Percentiles rank a stretch among this genome's conserved stretches.
Conservation (phyloP, 2,329 filamentous ascomycete species). For the Diaporthe ampelina region DNA sequence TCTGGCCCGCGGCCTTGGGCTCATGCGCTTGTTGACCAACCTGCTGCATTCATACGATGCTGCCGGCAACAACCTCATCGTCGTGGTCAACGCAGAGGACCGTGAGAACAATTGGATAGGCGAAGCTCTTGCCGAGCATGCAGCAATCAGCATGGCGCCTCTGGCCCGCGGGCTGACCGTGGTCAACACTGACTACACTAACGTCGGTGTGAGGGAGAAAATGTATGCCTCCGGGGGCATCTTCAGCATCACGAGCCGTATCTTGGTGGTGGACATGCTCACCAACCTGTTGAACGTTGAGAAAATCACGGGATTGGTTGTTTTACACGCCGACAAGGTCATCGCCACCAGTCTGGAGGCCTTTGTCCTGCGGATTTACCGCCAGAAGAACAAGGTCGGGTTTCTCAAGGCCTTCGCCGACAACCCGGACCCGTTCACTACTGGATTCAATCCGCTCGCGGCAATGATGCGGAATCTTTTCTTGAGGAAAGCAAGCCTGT, state of each 20-base stretch:
- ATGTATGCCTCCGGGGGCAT: constrained; percentile 92
- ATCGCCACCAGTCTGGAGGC: constrained; percentile 91
- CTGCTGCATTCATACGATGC: constrained; percentile 97
- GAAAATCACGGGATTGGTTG: constrained; percentile 87
- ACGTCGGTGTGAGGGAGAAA: constrained; percentile 87
- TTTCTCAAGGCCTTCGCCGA: constrained; percentile 98
- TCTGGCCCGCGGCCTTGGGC: constrained; percentile 90
- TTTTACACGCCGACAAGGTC: constrained; percentile 90
- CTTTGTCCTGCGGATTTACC: constrained; percentile 93
- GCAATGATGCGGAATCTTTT: constrained; percentile 96
- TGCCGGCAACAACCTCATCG: constrained; percentile 90
- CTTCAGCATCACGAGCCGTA: constrained; percentile 95
- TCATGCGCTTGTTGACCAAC: constrained; percentile 94
- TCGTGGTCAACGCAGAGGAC: constrained; percentile 91
- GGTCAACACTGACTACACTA: constrained; percentile 95
- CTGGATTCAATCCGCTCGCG: constrained; percentile 87
- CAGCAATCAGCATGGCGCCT: constrained; percentile 86
- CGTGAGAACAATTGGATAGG: constrained; percentile 98
- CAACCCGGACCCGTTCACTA: constrained; percentile 89
- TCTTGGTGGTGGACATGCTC: constrained; percentile 92
- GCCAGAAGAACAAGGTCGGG: constrained; percentile 93
- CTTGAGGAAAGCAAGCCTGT: constrained; percentile 87
- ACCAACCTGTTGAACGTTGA: constrained; percentile 86
- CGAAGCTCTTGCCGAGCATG: constrained; percentile 94
- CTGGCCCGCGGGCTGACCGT: constrained; percentile 88